Base-by-base conservation (phyloP, 495 filamentous ascomycete genomes). In the Xylaria castorea region DNA sequence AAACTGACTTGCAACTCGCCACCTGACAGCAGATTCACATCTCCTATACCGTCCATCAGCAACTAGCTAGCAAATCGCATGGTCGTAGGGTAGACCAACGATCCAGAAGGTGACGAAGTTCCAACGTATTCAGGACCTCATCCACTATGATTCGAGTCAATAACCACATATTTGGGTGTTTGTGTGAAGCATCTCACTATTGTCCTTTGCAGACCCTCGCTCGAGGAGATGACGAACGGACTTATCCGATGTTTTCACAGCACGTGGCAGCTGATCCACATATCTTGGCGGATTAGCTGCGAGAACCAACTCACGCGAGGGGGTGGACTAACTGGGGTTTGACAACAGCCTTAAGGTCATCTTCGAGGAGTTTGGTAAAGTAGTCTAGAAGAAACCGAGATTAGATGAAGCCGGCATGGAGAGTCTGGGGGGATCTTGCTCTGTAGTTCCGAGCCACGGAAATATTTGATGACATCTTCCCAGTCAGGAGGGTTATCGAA, bases 381-480 rank as follows among this genome's bases (percentile, higher is more conserved):
- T 98, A 98, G 85, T 99, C 93, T 97, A 75, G 18, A 51, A 22
- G 44, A 25, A 20, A 48, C 16, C 8, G 22, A 34, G 25, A 20
- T 72, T 72, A 61, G 63, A 61, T n/a, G 57, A 44, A 25, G 44
- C 9, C 2, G n/a, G 64, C 32, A 68, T 16, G n/a, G 30, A 68
- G n/a, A 22, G 34, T 42, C 66, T 50, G 42, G 20, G 32, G 65
- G 18, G 7, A n/a, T 81, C 90, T 80, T 84, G 96, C 94, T 99
- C 84, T 99, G 96, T 76, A 99, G 81, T 80, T 99, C 97, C 40
- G 95, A 98, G 65, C 96, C 96, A 80, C 96, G 90, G 88, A 97
- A 99, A 82, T 98, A 93, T 83, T 94, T 97, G 84, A 99, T 86
- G 64, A 98, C 97, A 83, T 98, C 97, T 82, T 98, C 95, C 96